phyloP scores from a whole-genome alignment of 768 basidiomycete genomes.

The Coprinopsis sp. region DNA sequence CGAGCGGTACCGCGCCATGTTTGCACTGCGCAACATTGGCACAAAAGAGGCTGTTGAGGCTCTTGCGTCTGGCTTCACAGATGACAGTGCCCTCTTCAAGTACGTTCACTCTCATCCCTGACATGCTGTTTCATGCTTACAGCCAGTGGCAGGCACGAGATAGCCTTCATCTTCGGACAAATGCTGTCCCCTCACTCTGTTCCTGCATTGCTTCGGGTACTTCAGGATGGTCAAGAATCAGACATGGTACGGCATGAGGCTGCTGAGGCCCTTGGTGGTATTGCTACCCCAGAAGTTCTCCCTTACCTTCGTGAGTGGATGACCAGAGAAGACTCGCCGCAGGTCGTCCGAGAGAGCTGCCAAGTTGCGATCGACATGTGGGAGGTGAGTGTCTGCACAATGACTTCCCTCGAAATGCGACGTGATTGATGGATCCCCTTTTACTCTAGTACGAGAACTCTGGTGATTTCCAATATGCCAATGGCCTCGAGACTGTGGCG shows the following conservation, averaged over 20 bases:
- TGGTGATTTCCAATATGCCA: conserved; percentile 74
- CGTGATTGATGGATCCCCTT: not conserved
- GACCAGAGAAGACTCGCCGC: conserved; percentile 69
- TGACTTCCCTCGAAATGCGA: not conserved
- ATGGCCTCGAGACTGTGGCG: conserved; percentile 27
- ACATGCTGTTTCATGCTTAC: not conserved
- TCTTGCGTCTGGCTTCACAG: conserved; percentile 84
- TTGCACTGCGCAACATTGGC: conserved; percentile 91
- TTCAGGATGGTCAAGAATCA: conserved; percentile 68
- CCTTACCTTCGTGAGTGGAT: conserved; percentile 85
- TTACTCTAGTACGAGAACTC: conserved; percentile 69
- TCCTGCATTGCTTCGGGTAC: conserved; percentile 73
- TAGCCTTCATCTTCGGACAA: conserved; percentile 98
- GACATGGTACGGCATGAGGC: conserved; percentile 99
- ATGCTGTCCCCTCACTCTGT: conserved; percentile 85
- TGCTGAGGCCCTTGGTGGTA: conserved; percentile 97
- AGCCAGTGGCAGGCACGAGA: conserved; percentile 70
- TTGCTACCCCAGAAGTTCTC: conserved; percentile 88
- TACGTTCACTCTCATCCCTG: conserved; percentile 30
- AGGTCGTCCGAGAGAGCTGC: conserved; percentile 93
- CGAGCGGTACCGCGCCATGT: conserved; percentile 97
- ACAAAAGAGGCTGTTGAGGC: conserved; percentile 82
- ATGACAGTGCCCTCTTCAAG: conserved; percentile 93
- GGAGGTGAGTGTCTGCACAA: conserved; percentile 56
- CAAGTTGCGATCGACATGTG: conserved; percentile 97